Evolutionary conservation across 768 basidiomycete genomes (phyloP).

Genomic region (Auriculariales sp.): DNA sequence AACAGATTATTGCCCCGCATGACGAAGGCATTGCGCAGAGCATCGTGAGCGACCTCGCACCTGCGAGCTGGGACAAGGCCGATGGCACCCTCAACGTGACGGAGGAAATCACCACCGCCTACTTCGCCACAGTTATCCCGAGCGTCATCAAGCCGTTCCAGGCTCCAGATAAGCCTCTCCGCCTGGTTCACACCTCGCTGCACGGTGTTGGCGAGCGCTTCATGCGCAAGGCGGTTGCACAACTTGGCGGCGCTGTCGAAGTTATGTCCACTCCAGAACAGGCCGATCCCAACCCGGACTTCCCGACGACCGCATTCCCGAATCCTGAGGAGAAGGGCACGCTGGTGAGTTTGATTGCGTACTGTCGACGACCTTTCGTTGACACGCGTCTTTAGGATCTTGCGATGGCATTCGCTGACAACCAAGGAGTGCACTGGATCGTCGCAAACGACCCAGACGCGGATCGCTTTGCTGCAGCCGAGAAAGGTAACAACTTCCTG

Average conservation of each 20-base stretch:
- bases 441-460: conserved; percentile 85
- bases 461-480: conserved; percentile 69
- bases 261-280: conserved; percentile 48
- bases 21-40: conserved; percentile 59
- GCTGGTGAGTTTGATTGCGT: conserved; percentile 3
- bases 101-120: conserved; percentile 37
- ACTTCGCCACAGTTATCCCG: conserved; percentile 24
- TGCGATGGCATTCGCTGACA: conserved; percentile 49
- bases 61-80: conserved; percentile 32
- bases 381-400: conserved; percentile 36
- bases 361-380: neutral
- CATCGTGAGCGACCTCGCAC: conserved; percentile 48
- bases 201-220: conserved; percentile 75
- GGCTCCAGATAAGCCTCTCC: conserved; percentile 11
- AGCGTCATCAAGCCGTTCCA: neutral
- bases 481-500: conserved; percentile 23
- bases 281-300: conserved; percentile 64
- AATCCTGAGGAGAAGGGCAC: conserved; percentile 85
- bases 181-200: conserved; percentile 75
- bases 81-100: too few relatives aligned
- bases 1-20: conserved; percentile 71
- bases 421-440: conserved; percentile 41
- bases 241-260: conserved; percentile 7
- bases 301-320: conserved; percentile 72
- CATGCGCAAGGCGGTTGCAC: conserved; percentile 35